Percentiles rank a stretch among this genome's conserved stretches.
Conservation (phyloP, 257 asterid species). For the Linderniella brevidens region DNA sequence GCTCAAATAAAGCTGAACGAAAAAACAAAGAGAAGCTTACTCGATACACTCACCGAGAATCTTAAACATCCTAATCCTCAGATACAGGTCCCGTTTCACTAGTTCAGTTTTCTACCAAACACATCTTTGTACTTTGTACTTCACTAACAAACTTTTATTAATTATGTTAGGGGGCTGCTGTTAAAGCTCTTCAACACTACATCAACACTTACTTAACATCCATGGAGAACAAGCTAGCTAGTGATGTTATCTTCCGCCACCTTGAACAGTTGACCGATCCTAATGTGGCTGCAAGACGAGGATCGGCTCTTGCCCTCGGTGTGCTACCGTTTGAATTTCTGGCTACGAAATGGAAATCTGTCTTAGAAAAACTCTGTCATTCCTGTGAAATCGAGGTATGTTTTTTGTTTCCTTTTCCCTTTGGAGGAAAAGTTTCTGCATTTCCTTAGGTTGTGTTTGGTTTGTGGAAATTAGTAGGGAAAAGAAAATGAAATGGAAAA, state of each 20-base stretch:
- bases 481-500: no score
- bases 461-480: no score
- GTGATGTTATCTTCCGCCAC: slow-evolving; percentile 41
- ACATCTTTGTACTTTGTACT: slow-evolving; percentile 4
- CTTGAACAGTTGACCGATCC: slow-evolving; percentile 69
- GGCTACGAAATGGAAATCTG: slow-evolving; percentile 52
- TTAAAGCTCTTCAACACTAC: slow-evolving; percentile 58
- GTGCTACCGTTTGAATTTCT: slow-evolving; percentile 60
- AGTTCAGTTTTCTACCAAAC: slow-evolving; percentile 5
- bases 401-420: slow-evolving; percentile 13
- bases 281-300: slow-evolving; percentile 90
- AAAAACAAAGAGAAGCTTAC: slow-evolving; percentile 51
- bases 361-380: slow-evolving; percentile 48
- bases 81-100: slow-evolving; percentile 54
- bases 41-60: slow-evolving; percentile 77
- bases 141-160: slow-evolving; percentile 12
- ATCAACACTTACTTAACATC: slow-evolving; percentile 38
- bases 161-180: slow-evolving; percentile 52
- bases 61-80: slow-evolving; percentile 82
- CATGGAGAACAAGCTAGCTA: slow-evolving; percentile 28
- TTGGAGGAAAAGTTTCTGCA: slow-evolving; percentile 2
- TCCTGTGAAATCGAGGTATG: slow-evolving; percentile 75
- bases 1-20: slow-evolving; percentile 46
- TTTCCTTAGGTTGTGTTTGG: no score
- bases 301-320: slow-evolving; percentile 84